Evolutionary conservation across 306 rosid species (phyloP).

Genomic region (Gastrolobium villosum): DNA sequence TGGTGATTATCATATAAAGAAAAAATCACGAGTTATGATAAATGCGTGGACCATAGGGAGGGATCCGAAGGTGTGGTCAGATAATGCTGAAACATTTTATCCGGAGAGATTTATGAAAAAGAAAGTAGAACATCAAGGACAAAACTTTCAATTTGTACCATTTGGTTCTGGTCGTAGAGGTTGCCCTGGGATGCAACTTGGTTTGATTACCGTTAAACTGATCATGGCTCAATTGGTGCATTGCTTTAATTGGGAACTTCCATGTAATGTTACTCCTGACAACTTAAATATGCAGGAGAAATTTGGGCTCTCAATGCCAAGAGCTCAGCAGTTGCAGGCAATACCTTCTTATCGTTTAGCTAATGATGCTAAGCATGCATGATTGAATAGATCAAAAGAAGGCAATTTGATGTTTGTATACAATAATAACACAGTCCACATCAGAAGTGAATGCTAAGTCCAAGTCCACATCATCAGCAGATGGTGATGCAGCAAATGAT

Average conservation of each 20-base stretch:
- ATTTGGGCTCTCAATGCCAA: slow-evolving; percentile 29
- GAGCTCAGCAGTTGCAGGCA: slow-evolving; percentile 36
- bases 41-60: slow-evolving; percentile 55
- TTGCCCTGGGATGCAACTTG: slow-evolving; percentile 54
- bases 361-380: background rate
- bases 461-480: too few species aligned
- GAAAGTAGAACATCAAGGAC: slow-evolving; percentile 27
- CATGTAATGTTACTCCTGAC: background rate
- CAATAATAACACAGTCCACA: too few species aligned
- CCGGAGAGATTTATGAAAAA: slow-evolving; percentile 47
- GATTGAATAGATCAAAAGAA: background rate
- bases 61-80: slow-evolving; percentile 44
- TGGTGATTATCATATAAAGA: slow-evolving; percentile 43
- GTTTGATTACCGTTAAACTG: slow-evolving; percentile 12
- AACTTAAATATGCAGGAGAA: slow-evolving; percentile 52
- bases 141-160: slow-evolving; percentile 39
- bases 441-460: too few species aligned
- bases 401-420: background rate
- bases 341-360: slow-evolving; percentile 30
- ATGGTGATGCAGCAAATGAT: too few species aligned
- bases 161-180: slow-evolving; percentile 55
- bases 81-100: slow-evolving; percentile 42
- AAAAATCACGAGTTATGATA: slow-evolving; percentile 33
- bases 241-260: slow-evolving; percentile 58
- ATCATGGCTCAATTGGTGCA: slow-evolving; percentile 54